Percentiles rank a stretch among this genome's conserved stretches.
Conservation (phyloP, 345 rosid species). For the Balakata baccata region DNA sequence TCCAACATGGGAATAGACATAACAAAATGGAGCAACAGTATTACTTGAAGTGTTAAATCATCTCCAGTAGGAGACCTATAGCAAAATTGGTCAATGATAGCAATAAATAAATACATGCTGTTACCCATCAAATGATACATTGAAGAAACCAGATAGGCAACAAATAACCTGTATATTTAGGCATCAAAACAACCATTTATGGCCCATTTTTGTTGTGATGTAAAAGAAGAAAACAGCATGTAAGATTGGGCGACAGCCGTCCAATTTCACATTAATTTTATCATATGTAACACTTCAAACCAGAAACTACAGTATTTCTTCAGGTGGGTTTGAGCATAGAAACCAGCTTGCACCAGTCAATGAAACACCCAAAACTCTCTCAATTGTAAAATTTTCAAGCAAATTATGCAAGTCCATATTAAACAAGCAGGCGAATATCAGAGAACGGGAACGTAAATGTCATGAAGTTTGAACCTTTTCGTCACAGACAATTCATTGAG, state of each 20-base stretch:
- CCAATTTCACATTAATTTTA: neutral
- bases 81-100: neutral
- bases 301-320: neutral
- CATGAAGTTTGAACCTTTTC: neutral
- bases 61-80: neutral
- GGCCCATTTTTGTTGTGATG: neutral
- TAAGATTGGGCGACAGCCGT: neutral
- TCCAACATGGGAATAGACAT: neutral
- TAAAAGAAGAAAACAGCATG: neutral
- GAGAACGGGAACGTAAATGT: neutral
- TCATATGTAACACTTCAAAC: neutral
- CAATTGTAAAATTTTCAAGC: neutral
- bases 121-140: neutral
- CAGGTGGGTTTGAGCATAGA: neutral
- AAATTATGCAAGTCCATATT: neutral
- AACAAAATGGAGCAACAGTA: neutral
- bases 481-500: neutral
- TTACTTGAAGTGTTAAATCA: neutral
- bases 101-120: neutral
- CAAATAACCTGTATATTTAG: neutral
- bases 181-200: neutral
- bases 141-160: neutral
- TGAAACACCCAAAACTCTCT: neutral
- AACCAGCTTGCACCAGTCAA: neutral
- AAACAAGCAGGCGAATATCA: too few relatives aligned